These are phyloP conservation scores for Arbutus unedo DNA, from an alignment of 148 eudicot species.

Conservation along the genomic window DNA sequence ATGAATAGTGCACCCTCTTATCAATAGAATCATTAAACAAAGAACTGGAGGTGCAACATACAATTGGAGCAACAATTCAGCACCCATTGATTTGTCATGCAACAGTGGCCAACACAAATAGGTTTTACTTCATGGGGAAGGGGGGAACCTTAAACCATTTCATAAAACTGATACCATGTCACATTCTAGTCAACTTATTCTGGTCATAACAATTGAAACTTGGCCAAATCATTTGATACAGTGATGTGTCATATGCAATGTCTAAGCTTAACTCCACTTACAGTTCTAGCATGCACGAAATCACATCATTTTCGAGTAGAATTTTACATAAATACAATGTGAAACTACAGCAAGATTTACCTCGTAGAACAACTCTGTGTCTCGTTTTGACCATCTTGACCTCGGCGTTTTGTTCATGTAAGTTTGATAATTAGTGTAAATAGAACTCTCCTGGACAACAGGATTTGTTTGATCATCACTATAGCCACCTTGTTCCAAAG, in stretches of 20 bases:
- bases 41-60: background rate
- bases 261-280: background rate
- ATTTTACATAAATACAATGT: background rate
- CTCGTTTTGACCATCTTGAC: slow-evolving; percentile 71
- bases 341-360: slow-evolving; percentile 25
- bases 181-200: background rate
- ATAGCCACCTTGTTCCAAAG: slow-evolving; percentile 36
- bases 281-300: background rate
- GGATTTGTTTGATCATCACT: slow-evolving; percentile 35
- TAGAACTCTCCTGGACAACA: slow-evolving; percentile 27
- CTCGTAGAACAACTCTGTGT: slow-evolving; percentile 83
- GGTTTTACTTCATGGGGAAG: background rate
- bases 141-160: background rate
- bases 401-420: slow-evolving; percentile 46
- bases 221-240: background rate
- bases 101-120: background rate
- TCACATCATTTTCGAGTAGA: background rate
- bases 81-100: background rate
- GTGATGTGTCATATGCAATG: background rate
- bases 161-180: background rate
- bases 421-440: slow-evolving; percentile 60
- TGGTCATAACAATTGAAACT: background rate
- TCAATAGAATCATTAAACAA: background rate
- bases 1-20: background rate
- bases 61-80: background rate